Evolutionary conservation across 805 yeast species (phyloP).

Genomic region (Ogataea sp.): DNA sequence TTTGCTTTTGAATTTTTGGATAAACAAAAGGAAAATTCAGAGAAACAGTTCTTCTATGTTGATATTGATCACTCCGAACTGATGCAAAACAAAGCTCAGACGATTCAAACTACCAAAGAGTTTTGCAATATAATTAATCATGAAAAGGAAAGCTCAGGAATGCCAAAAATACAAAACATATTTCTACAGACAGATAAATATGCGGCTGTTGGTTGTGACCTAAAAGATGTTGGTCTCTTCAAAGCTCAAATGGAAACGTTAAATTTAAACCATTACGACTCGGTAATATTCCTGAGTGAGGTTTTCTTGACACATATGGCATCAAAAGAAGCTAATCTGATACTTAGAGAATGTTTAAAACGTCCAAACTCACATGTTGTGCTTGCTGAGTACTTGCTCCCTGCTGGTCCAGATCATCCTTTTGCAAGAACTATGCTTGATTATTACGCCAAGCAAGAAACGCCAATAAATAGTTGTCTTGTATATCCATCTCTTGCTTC

Average conservation of each 20-base stretch:
- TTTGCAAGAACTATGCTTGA: conserved; percentile 69
- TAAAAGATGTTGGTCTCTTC: conserved; percentile 39
- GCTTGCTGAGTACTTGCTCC: conserved; percentile 64
- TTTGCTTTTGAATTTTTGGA: conserved; percentile 43
- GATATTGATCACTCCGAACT: conserved; percentile 76
- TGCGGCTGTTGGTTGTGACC: conserved; percentile 58
- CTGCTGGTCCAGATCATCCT: conserved; percentile 53
- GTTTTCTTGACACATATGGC: conserved; percentile 79
- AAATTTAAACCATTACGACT: conserved; percentile 14
- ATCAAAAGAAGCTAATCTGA: conserved; percentile 53
- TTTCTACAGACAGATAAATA: conserved; percentile 35
- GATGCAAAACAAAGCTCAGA: conserved; percentile 42
- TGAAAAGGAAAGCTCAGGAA: neutral
- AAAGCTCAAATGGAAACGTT: conserved; percentile 20
- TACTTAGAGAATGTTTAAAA: conserved; percentile 39
- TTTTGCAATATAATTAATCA: conserved; percentile 38
- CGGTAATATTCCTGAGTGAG: conserved; percentile 64
- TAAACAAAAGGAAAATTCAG: conserved; percentile 12
- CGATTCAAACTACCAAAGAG: conserved; percentile 42
- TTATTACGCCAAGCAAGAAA: conserved; percentile 57
- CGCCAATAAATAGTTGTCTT: conserved; percentile 62
- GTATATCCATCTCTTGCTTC: conserved; percentile 41
- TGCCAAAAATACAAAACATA: neutral
- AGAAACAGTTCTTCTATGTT: conserved; percentile 36
- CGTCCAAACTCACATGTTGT: conserved; percentile 50